phyloP scores from a whole-genome alignment of 2,329 filamentous ascomycete genomes.

The Cyphellophora attinorum region DNA sequence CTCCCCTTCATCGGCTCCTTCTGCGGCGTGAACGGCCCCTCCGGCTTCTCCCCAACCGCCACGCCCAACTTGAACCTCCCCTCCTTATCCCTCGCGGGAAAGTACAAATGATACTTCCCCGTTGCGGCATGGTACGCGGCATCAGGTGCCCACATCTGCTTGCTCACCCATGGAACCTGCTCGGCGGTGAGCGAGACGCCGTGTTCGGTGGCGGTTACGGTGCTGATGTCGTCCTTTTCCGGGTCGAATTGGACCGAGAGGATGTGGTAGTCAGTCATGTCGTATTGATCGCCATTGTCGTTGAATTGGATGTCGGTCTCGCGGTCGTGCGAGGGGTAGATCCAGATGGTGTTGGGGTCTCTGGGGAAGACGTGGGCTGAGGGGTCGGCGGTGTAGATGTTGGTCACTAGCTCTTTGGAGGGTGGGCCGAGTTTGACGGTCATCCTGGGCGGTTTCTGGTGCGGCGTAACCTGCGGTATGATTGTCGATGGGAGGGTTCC shows the following conservation, averaged over 20 bases:
- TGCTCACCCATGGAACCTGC: constrained; percentile 66
- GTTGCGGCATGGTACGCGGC: constrained; percentile 46
- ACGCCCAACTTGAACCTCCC: constrained; percentile 68
- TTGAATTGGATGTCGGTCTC: constrained; percentile 67
- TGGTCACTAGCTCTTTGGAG: constrained; percentile 53
- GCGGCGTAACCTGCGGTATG: too few species aligned
- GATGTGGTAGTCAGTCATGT: constrained; percentile 78
- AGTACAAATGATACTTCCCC: constrained; percentile 67
- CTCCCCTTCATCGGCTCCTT: constrained; percentile 55
- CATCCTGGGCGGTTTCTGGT: not conserved
- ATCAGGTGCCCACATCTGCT: constrained; percentile 75
- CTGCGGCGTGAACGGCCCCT: constrained; percentile 62
- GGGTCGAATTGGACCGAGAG: constrained; percentile 47
- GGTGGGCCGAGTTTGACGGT: not conserved
- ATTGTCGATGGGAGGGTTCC: too few species aligned
- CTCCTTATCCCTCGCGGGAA: constrained; percentile 62
- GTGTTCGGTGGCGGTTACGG: constrained; percentile 48
- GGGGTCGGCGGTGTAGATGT: constrained; percentile 70
- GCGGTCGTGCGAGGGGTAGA: constrained; percentile 74
- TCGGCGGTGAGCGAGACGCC: constrained; percentile 56
- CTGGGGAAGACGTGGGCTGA: constrained; percentile 64
- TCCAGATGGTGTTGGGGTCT: constrained; percentile 58
- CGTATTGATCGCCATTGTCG: constrained; percentile 78
- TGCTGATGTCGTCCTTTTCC: constrained; percentile 48
- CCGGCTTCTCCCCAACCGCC: constrained; percentile 52